Percentiles rank a stretch among this genome's conserved stretches.
Evolutionary conservation across 2,329 filamentous ascomycete species (phyloP).

Genomic region (Ustulina deusta): DNA sequence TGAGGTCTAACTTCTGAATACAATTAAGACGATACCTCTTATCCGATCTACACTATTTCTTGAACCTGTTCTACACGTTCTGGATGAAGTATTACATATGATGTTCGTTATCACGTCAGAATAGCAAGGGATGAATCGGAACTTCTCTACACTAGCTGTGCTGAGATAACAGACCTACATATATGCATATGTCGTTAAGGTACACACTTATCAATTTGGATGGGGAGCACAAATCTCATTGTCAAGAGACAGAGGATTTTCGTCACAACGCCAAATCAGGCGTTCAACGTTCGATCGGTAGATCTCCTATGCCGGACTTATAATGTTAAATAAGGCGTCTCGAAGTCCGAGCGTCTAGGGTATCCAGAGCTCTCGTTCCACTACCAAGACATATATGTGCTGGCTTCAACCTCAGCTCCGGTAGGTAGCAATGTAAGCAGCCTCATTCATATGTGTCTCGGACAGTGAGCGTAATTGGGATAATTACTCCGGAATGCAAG

Average conservation of each 20-base stretch:
- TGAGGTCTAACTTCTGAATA: neutral
- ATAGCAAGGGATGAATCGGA: neutral
- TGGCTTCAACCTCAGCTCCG: neutral
- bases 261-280: neutral
- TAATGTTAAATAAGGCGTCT: neutral
- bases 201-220: neutral
- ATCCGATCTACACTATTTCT: neutral
- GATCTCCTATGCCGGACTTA: neutral
- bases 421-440: neutral
- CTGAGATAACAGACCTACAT: neutral
- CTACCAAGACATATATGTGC: neutral
- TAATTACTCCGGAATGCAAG: neutral
- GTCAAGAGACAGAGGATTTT: neutral
- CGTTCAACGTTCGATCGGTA: neutral
- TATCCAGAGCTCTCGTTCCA: neutral
- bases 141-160: neutral
- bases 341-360: neutral
- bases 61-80: neutral
- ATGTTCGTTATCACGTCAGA: neutral
- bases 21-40: neutral
- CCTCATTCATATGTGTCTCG: neutral
- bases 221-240: neutral
- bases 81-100: neutral
- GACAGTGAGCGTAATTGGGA: neutral
- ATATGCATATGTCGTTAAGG: neutral